Evolutionary conservation across 1,284 basidiomycete genomes (phyloP).

Genomic region (Omphalotus olearius): DNA sequence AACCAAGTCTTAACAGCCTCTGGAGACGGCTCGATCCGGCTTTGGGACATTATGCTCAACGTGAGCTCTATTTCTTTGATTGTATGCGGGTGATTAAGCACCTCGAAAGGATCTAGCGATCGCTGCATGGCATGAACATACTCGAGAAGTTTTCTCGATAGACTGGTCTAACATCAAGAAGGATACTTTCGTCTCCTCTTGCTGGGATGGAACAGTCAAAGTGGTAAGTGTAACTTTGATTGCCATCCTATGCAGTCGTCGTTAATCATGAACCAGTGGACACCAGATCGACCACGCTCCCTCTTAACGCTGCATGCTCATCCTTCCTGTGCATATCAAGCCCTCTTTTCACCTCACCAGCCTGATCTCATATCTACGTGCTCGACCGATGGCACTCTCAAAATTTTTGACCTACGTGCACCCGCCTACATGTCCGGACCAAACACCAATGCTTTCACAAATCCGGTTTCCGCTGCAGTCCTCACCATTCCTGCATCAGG

Average conservation of each 20-base stretch:
- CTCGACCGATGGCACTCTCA: conserved; percentile 81
- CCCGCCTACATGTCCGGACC: conserved; percentile 49
- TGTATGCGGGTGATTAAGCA: conserved; percentile 18
- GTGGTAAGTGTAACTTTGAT: conserved; percentile 50
- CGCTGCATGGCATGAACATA: conserved; percentile 91
- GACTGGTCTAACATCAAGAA: conserved; percentile 98
- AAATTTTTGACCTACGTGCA: conserved; percentile 75
- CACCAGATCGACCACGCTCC: conserved; percentile 74
- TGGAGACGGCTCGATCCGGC: conserved; percentile 86
- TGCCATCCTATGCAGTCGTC: neutral
- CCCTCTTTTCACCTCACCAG: conserved; percentile 88
- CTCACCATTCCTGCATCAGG: conserved; percentile 69
- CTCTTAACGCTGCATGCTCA: conserved; percentile 81
- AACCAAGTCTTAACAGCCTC: conserved; percentile 89
- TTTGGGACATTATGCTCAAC: conserved; percentile 90
- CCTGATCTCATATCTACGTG: conserved; percentile 79
- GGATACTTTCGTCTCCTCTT: conserved; percentile 82
- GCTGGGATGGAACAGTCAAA: conserved; percentile 92
- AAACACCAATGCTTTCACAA: conserved; percentile 51
- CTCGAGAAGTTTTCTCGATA: conserved; percentile 89
- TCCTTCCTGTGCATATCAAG: conserved; percentile 82
- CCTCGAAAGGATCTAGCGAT: conserved; percentile 77
- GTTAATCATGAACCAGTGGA: conserved; percentile 67
- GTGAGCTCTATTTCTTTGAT: conserved; percentile 41
- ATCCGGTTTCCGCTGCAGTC: conserved; percentile 58